These are phyloP conservation scores for Peziza echinospora DNA, from an alignment of 495 filamentous ascomycete genomes.

Conservation along the genomic window DNA sequence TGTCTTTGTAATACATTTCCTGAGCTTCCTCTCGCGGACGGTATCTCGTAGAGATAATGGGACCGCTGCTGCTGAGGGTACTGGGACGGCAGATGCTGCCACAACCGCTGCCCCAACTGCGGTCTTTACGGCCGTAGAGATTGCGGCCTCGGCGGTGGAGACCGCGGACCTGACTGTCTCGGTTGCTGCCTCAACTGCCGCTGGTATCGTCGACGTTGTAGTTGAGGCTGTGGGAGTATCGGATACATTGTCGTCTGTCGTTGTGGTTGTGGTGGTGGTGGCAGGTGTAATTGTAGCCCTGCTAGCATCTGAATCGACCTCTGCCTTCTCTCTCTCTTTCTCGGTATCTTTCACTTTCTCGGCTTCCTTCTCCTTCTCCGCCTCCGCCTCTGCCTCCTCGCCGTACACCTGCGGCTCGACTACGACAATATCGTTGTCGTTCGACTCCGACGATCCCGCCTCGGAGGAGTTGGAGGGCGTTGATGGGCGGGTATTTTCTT, in stretches of 20 bases:
- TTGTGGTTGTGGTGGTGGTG: neutral
- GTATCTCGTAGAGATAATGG: neutral
- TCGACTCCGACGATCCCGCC: no score
- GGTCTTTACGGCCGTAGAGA: neutral
- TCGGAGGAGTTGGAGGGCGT: no score
- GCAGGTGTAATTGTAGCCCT: neutral
- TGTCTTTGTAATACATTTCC: neutral
- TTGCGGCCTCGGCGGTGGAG: neutral
- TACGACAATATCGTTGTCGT: no score
- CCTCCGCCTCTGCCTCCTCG: neutral
- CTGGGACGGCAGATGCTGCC: neutral
- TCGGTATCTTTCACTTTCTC: constrained; percentile 1
- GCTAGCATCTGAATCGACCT: neutral
- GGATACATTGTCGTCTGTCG: neutral
- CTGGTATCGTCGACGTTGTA: neutral
- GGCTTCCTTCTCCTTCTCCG: neutral
- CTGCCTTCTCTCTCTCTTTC: neutral
- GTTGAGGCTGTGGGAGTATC: neutral
- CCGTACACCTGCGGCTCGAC: neutral
- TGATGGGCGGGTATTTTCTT: no score
- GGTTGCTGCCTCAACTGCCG: neutral
- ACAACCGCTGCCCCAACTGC: neutral
- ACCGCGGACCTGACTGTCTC: neutral
- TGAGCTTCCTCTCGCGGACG: neutral
- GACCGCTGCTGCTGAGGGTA: neutral